These are phyloP conservation scores for Emergomyces africanus DNA, from an alignment of 2,329 filamentous ascomycete species.

Conservation along the genomic window DNA sequence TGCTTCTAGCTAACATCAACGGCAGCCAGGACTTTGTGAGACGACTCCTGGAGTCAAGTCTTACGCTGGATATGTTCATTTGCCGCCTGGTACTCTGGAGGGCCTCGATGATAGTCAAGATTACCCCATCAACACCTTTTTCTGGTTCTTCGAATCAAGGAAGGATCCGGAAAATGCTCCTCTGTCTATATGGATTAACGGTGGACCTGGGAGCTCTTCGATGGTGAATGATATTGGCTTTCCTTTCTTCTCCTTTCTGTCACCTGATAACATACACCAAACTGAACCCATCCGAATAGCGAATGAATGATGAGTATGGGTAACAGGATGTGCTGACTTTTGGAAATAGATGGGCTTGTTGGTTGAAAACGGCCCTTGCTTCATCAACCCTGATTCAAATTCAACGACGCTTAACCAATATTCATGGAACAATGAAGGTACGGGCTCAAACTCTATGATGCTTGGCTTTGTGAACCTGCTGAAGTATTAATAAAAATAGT, in stretches of 20 bases:
- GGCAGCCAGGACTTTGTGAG: constrained; percentile 40
- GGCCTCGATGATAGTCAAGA: constrained; percentile 8
- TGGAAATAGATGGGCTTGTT: constrained; percentile 14
- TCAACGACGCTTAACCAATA: constrained; percentile 34
- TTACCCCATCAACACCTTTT: constrained; percentile 15
- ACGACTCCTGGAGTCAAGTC: constrained; percentile 41
- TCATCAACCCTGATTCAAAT: constrained; percentile 27
- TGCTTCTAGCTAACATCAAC: not conserved
- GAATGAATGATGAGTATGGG: no score
- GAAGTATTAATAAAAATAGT: constrained; percentile 14
- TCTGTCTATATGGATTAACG: constrained; percentile 35
- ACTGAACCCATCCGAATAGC: no score
- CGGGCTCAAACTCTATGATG: not conserved
- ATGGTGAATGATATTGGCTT: constrained; percentile 21
- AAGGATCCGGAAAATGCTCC: constrained; percentile 33
- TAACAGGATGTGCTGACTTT: not conserved
- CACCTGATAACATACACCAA: no score
- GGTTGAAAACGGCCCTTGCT: constrained; percentile 34
- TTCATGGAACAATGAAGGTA: constrained; percentile 40
- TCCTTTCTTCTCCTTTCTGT: no score
- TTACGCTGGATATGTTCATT: constrained; percentile 11
- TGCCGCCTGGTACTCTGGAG: constrained; percentile 8
- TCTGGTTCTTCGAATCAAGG: constrained; percentile 38
- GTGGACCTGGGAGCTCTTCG: constrained; percentile 34
- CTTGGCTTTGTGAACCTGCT: not conserved